These are phyloP conservation scores for Rhizopus stolonifer DNA, from an alignment of 371 early-diverging fungal species.

Conservation along the genomic window DNA sequence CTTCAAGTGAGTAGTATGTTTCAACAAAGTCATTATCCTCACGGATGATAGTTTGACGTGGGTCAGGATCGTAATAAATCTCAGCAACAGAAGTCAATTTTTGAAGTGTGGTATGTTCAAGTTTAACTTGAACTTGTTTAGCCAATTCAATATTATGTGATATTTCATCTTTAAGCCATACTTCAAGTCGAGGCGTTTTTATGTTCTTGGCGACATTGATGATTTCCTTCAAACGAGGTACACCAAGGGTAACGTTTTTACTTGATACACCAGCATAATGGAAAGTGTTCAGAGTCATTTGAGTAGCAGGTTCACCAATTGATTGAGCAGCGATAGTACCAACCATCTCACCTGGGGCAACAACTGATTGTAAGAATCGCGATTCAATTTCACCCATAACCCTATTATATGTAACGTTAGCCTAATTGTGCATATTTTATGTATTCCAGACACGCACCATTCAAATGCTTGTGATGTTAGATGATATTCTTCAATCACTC, in stretches of 20 bases:
- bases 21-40: constrained; percentile 95
- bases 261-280: constrained; percentile 99
- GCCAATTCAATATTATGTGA: constrained; percentile 80
- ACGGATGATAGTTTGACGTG: constrained; percentile 80
- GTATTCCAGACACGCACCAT: constrained; percentile 39
- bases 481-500: constrained; percentile 91
- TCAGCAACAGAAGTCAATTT: constrained; percentile 85
- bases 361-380: constrained; percentile 87
- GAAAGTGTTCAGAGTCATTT: constrained; percentile 99
- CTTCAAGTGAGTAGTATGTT: constrained; percentile 88
- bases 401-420: too few species aligned
- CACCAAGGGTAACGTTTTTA: constrained; percentile 98
- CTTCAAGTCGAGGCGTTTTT: constrained; percentile 94
- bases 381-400: constrained; percentile 91
- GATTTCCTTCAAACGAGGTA: constrained; percentile 99
- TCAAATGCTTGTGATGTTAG: constrained; percentile 88
- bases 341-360: constrained; percentile 99
- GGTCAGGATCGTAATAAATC: constrained; percentile 98
- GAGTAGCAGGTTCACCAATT: constrained; percentile 99
- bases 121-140: constrained; percentile 88
- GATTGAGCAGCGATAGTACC: constrained; percentile 99
- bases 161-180: constrained; percentile 84
- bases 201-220: constrained; percentile 98
- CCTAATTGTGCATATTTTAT: too few species aligned
- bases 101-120: constrained; percentile 93